Base-by-base conservation (phyloP, 306 rosid species). In the Carpinus fangiana region DNA sequence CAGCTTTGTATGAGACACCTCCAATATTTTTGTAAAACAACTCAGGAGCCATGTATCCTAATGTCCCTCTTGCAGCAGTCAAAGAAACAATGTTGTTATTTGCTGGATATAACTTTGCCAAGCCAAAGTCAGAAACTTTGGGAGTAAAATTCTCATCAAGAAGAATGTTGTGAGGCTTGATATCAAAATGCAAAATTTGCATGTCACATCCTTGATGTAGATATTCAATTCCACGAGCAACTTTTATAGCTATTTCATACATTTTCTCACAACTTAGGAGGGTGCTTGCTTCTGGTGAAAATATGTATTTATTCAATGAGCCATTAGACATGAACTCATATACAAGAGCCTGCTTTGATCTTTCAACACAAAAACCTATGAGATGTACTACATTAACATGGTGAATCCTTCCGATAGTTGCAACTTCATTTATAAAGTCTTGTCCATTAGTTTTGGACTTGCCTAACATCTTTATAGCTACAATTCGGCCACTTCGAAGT, bases 301-400 rank as follows among this genome's bases (percentile, higher is more conserved):
- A 83, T 13, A 83, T 60, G 55, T 75, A 75, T 61, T 74, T 83
- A 43, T 79, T 82, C 0, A 83, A 53, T 8, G 86, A 83, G 0
- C 82, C 74, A 78, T 74, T 78, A 17, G 80, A 20, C 82, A 82
- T 82, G 43, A 31, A 82, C 31, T 82, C 86, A 67, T 78, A 79
- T 12, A 79, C 20, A 18, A 79, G 70, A 13, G 70, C 70, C 2
- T 51, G 76, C 0, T 77, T 82, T 21, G 72, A 31, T 1, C 65
- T 56, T 7, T 82, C 81, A n/a, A 45, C 81, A 62, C 66, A 82
- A 0, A 72, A 82, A 7, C 81, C 85, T 28, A 65, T 28, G 1
- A 82, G 75, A 38, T 62, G 69, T 34, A 82, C 85, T 18, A 82
- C 72, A 65, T 82, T 82, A 11, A 54, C 26, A 1, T 72, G 85